Base-by-base conservation (phyloP, 2,329 filamentous ascomycete genomes). In the Nigrospora sphaerica region DNA sequence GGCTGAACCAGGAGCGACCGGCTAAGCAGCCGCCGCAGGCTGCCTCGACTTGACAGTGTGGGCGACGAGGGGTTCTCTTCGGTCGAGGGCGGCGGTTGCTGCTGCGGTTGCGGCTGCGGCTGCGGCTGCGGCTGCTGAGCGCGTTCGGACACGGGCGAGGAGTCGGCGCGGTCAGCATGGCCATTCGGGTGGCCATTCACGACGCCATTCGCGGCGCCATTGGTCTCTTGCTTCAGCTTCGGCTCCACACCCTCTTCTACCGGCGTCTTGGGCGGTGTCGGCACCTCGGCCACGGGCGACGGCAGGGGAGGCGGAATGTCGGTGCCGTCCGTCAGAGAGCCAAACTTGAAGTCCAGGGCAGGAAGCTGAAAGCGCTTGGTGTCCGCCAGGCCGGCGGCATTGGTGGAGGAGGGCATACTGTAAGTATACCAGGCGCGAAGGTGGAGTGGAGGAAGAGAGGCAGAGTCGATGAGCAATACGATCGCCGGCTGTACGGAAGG, bases 271-370 rank as follows among this genome's bases (percentile, higher is more conserved):
- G 73, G 69, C 50, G 70, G 71, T 46, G 70, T 68, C 39, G 68
- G 68, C 36, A 69, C 67, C 59, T 77, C 72, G 54, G 70, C 63
- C 45, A 59, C 57, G 45, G 78, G 78, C 41, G 77, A 81, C 16
- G 77, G 76, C 40, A 67, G 68, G 19, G 78, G 78, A 31, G 78
- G 75, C 38, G 78, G 78, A 53, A 82, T 82, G 57, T 78, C 59
- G 59, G 78, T 82, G 45, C 78, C 78, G 36, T 81, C 78, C 38
- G 78, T 81, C 58, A 82, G 67, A 40, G 73, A 78, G 49, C 72
- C 70, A 55, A 81, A 80, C 53, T 79, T 73, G 65, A 82, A 71
- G 52, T 81, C 67, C 50, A 82, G 70, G 40, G 70, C 72, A 10
- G 78, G 78, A 48, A 82, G 71, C 64, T 81, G 74, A 52, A 82